Conservation (phyloP, 306 rosid genomes). For the Vigna trinervia region DNA sequence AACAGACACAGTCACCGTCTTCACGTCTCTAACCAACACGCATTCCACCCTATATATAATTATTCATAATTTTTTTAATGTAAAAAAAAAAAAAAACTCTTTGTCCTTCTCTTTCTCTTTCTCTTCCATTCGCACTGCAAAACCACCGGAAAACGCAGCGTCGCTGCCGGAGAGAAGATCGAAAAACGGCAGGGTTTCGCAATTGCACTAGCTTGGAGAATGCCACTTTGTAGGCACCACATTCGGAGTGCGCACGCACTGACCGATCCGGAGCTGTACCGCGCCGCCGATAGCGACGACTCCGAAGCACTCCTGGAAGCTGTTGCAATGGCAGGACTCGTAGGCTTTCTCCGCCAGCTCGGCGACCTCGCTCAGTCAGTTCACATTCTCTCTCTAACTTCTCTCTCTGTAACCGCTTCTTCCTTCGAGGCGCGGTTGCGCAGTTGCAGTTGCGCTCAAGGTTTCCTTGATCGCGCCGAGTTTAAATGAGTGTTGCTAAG, state of each 20-base stretch:
- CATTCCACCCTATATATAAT: slow-evolving; percentile 42
- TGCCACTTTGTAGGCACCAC: slow-evolving; percentile 86
- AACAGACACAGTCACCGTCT: slow-evolving; percentile 1
- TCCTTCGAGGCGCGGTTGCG: not conserved
- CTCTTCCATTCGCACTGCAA: slow-evolving; percentile 48
- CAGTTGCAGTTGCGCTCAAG: not conserved
- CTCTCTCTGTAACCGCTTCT: slow-evolving; percentile 8
- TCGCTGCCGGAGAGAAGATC: slow-evolving; percentile 46
- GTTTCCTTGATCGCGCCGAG: not conserved
- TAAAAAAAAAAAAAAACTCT: not conserved
- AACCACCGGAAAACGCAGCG: slow-evolving; percentile 47
- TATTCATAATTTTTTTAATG: slow-evolving; percentile 37
- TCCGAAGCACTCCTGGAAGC: slow-evolving; percentile 90
- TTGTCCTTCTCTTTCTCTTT: slow-evolving; percentile 21
- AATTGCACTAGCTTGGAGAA: slow-evolving; percentile 27
- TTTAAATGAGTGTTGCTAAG: not conserved
- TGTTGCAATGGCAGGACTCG: slow-evolving; percentile 87
- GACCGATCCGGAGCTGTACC: slow-evolving; percentile 86
- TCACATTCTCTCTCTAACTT: slow-evolving; percentile 27
- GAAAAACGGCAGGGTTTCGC: slow-evolving; percentile 36
- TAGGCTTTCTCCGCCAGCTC: slow-evolving; percentile 94
- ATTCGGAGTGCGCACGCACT: slow-evolving; percentile 74
- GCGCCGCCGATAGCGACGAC: slow-evolving; percentile 86
- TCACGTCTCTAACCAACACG: slow-evolving; percentile 37
- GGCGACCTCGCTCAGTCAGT: slow-evolving; percentile 95